Conservation (phyloP, 805 yeast genomes). For the Zygosaccharomyces siamensis region DNA sequence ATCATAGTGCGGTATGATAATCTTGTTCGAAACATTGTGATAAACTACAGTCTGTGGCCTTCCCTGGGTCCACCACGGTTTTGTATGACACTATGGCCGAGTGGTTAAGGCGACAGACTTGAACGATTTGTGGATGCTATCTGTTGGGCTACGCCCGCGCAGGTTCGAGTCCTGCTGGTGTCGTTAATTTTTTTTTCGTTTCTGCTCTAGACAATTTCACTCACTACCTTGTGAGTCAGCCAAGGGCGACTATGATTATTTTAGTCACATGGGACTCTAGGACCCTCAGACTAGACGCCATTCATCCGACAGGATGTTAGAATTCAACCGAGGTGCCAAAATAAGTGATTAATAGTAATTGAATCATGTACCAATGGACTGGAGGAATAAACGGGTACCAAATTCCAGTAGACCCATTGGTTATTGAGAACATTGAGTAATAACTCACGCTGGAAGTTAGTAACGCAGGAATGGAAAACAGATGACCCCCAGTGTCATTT, state of each 20-base stretch:
- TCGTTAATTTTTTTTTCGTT: constrained; percentile 27
- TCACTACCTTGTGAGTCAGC: not conserved
- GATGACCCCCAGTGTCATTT: not conserved
- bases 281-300: constrained; percentile 1
- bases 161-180: constrained; percentile 43
- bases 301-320: constrained; percentile 11
- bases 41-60: no score
- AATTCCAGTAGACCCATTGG: no score
- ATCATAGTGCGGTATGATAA: no score
- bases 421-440: no score
- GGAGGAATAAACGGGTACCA: not conserved
- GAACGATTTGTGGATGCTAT: constrained; percentile 23
- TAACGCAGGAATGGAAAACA: not conserved
- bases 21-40: no score
- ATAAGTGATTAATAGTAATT: not conserved
- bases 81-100: constrained; percentile 39
- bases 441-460: not conserved
- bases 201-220: not conserved
- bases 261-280: not conserved
- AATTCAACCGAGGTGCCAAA: not conserved
- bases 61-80: not conserved
- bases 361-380: not conserved
- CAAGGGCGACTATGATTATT: not conserved
- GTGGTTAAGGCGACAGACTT: constrained; percentile 45
- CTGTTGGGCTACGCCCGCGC: constrained; percentile 43